Evolutionary conservation across 1,284 basidiomycete genomes (phyloP), one percentile per base, ranked within the genome.

Genomic region (Ganoderma sinense): DNA sequence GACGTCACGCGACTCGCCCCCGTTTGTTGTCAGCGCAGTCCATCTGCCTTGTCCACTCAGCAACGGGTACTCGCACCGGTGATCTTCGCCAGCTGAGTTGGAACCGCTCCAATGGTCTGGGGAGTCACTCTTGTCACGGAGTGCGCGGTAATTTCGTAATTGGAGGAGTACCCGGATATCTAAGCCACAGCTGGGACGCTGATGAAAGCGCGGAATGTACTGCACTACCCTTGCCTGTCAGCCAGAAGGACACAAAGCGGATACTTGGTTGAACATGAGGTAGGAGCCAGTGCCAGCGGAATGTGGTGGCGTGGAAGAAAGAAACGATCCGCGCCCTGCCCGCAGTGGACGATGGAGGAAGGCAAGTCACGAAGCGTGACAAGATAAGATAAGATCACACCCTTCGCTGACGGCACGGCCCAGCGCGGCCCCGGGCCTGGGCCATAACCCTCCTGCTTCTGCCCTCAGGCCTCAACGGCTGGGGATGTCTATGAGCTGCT

Each of bases 1-100:
- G 70, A 73, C 70, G 72, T 73, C 72, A 73, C 72, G 70, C 61
- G 67, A 67, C 61, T 64, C 61, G 66, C 60, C 43, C 43, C 69
- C 48, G 68, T 69, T 70, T 71, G 70, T 73, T 67, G 64, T 65
- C 40, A 63, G 62, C 59, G 53, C 53, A 56, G 53, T 39, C 29
- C 55, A 64, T 68, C 68, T 53, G 41, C 64, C 31, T 13, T 41
- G 61, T 55, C 51, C 53, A 40, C 41, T 14, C 62, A 43, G 14
- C 31, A 41, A 61, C 59, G 39, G 31, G 29, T 41, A 29, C 36
- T 23, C 20, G 29, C 33, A n/a, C 56, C n/a, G 56, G 20, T 59
- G 56, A 61, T 61, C 59, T 39, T 40, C 59, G 59, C 59, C 39
- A 20, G 39, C 39, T 39, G 23, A 40, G 59, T 61, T 40, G 59